A percentile compares a stretch with the other conserved stretches of the same genome.
Conservation (phyloP, 768 basidiomycete species). For the Kwoniella bestiolae region DNA sequence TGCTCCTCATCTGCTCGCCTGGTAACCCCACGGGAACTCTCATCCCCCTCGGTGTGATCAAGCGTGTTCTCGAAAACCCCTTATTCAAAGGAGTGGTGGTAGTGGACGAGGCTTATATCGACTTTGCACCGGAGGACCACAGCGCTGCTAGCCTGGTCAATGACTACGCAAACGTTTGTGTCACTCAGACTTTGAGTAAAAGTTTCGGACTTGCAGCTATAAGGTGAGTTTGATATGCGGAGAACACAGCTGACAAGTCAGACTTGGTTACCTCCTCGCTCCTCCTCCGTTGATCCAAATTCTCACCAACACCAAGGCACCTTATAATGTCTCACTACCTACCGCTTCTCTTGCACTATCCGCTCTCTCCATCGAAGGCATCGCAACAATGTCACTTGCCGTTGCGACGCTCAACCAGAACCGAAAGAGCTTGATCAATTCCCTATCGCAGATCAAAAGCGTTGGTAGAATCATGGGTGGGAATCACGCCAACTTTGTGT, state of each 20-base stretch:
- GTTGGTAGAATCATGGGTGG: conserved; percentile 72
- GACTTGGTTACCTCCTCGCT: conserved; percentile 85
- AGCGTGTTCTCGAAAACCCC: conserved; percentile 73
- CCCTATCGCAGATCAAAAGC: conserved; percentile 62
- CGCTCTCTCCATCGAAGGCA: conserved; percentile 71
- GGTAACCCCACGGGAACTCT: conserved; percentile 94
- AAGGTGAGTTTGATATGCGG: conserved; percentile 64
- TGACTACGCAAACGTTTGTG: conserved; percentile 84
- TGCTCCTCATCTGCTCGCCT: conserved; percentile 93
- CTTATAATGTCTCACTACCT: conserved; percentile 92
- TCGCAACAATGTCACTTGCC: conserved; percentile 70
- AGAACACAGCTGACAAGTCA: conserved; percentile 54
- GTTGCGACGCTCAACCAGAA: conserved; percentile 65
- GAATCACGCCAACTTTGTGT: conserved; percentile 86
- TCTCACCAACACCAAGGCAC: conserved; percentile 92
- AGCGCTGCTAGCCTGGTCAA: conserved; percentile 74
- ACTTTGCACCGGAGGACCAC: conserved; percentile 71
- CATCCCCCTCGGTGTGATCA: conserved; percentile 72
- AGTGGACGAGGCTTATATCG: conserved; percentile 97
- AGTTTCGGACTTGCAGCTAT: conserved; percentile 95
- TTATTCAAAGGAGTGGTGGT: conserved; percentile 88
- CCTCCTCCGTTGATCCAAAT: conserved; percentile 89
- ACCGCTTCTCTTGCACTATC: conserved; percentile 79
- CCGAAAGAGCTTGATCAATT: conserved; percentile 64
- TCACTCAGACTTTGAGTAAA: conserved; percentile 97